Percentiles rank a stretch among this genome's conserved stretches.
These are phyloP conservation scores for Striga asiatica DNA, from an alignment of 257 asterid genomes.

Conservation along the genomic window DNA sequence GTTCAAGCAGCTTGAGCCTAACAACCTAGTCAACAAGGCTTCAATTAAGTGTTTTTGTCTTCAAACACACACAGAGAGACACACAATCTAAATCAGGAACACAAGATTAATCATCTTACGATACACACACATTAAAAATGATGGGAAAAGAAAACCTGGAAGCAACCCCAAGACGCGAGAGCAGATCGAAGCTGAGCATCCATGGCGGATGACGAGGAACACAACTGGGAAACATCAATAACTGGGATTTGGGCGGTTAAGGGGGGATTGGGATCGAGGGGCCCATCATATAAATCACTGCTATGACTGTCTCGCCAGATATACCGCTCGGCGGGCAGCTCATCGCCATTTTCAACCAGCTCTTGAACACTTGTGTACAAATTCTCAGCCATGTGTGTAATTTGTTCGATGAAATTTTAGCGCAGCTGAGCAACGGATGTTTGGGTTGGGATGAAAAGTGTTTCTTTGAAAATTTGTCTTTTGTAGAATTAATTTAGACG, in stretches of 20 bases:
- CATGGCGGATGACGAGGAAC: slow-evolving; percentile 11
- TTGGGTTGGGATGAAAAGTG: no score
- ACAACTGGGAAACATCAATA: slow-evolving; percentile 27
- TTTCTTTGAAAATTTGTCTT: no score
- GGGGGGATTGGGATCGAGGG: slow-evolving; percentile 19
- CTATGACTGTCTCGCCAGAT: slow-evolving; percentile 17
- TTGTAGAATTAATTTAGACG: no score
- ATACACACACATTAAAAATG: neutral
- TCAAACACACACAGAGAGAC: no score
- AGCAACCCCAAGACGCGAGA: slow-evolving; percentile 48
- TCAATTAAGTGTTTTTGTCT: no score
- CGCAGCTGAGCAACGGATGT: no score
- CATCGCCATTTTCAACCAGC: slow-evolving; percentile 28
- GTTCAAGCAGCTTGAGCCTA: no score
- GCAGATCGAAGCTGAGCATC: slow-evolving; percentile 35
- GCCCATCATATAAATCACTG: slow-evolving; percentile 14
- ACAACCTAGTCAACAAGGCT: no score
- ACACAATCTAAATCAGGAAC: no score
- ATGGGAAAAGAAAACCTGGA: slow-evolving; percentile 33
- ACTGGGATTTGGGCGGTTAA: slow-evolving; percentile 27
- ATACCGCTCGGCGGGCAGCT: slow-evolving; percentile 38
- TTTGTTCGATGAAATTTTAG: no score
- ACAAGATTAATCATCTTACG: neutral
- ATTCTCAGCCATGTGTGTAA: no score
- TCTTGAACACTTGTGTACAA: no score